Evolutionary conservation across 192 early-diverging fungal genomes (phyloP), one percentile per base, ranked within the genome.

Genomic region (Entomortierella parvispora): DNA sequence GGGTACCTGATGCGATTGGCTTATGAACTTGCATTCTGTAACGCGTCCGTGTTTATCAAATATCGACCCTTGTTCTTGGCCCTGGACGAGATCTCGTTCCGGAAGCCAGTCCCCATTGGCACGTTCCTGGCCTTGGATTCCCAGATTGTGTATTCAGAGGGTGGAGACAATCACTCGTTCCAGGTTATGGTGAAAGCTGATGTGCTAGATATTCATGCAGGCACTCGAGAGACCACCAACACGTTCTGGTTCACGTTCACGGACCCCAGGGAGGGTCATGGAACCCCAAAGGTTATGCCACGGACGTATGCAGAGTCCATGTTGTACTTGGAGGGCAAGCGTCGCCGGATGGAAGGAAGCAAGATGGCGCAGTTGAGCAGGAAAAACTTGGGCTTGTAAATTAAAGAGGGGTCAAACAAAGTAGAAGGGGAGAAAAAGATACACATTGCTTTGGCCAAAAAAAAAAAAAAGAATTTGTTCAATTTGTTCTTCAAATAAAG

Each of bases 181-280:
- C 88, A 89, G 80, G 86, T 93, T 10, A 83, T 86, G 66, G 92
- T 89, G 37, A 82, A 87, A 2, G 94, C 92, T 2, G 90, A 96
- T 79, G 93, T 98, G 14, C 70, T 93, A 46, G 88, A 95, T 75
- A 84, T 93, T 32, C 65, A 80, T 49, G 81, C 81, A 11, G 85
- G 80, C 23, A 81, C 81, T 1, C 69, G 86, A 0, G 88, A 91
- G 43, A 92, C 88, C n/a, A 94, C 93, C 40, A 96, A 98, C 79
- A 85, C 86, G 0, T 98, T 98, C 60, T 89, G 94, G 81, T 93
- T 96, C 58, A 96, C 93, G 32, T 95, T 98, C 65, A 54, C 32
- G 11, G 50, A 77, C 37, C 74, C 74, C 1, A 32, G 48, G 17
- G 14, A 65, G 40, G 59, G 48, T 1, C 42, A 62, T 40, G 9